Conservation (phyloP, 495 filamentous ascomycete genomes). For the Aspergillus carlsbadensis region DNA sequence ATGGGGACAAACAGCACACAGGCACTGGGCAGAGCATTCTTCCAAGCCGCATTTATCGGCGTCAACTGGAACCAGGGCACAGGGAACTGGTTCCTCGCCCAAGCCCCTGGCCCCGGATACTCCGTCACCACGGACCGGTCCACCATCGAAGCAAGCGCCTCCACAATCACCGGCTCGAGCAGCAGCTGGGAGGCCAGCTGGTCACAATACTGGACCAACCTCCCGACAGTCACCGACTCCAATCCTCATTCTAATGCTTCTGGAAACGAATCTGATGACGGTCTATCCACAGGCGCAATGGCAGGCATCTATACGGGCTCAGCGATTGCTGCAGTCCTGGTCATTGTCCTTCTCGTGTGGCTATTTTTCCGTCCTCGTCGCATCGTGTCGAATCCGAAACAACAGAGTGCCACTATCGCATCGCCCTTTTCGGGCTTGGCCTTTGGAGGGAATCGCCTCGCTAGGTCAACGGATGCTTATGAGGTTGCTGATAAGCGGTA, state of each 20-base stretch:
- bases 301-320: constrained; percentile 28
- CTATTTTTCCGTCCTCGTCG: background rate
- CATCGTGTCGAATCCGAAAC: background rate
- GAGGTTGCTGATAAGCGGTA: background rate
- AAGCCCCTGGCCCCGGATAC: constrained; percentile 47
- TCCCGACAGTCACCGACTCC: too few relatives aligned
- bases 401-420: background rate
- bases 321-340: background rate
- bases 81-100: constrained; percentile 49
- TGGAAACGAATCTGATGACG: background rate
- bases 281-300: constrained; percentile 28
- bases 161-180: constrained; percentile 22
- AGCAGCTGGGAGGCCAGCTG: constrained; percentile 37
- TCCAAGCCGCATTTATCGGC: constrained; percentile 57
- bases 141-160: constrained; percentile 2
- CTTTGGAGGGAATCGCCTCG: background rate
- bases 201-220: constrained; percentile 35
- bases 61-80: constrained; percentile 41
- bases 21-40: constrained; percentile 52
- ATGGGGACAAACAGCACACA: constrained; percentile 28
- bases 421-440: background rate
- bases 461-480: background rate
- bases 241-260: background rate
- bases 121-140: constrained; percentile 6
- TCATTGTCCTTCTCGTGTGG: background rate